Base-by-base conservation (phyloP, 1,139 yeast species). In the Magnusiomyces starmeri region DNA sequence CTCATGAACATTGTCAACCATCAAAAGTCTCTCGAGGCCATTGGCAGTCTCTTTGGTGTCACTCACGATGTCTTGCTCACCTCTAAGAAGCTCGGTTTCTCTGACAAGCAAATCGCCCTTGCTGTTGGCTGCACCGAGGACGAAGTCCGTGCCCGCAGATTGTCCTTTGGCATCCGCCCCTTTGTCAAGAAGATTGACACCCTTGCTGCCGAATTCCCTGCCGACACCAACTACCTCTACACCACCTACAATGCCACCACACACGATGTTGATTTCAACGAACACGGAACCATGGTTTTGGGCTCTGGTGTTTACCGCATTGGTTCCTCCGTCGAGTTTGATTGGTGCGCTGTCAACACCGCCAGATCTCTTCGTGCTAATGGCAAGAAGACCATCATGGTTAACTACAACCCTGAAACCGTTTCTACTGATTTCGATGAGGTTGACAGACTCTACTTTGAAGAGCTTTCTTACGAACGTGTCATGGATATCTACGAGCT, bases 141-240 rank as follows among this genome's bases (percentile, higher is more conserved):
- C 57, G 95, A 96, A 52, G 83, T 92, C 60, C 83, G 98, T 73
- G 80, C 95, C 70, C 75, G 85, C 64, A 83, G 98, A 76, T 83
- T 85, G 67, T 96, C 88, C 65, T 82, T 81, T 53, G 95, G 95
- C 56, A 82, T 92, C 59, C 73, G 82, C 59, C 98, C 98, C 63
- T 88, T 86, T 68, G 97, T 90, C 60, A 92, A 92, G 72, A 96
- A 90, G 74, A 92, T 92, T 65, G 98, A 92, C 75, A 92, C 98
- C 37, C 96, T 92, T 62, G 98, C 98, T 53, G 98, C 98, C 51
- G 98, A 92, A 71, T 92, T 92, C 82, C 98, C 98, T 52, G 97
- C 97, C 49, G 81, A 72, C 74, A 92, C 98, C 66, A 92, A 92
- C 75, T 92, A 92, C 73, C 78, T 92, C 70, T 92, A 92, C 75